These are phyloP conservation scores for Heliocybe sulcata DNA, from an alignment of 1,284 basidiomycete species.

Conservation along the genomic window DNA sequence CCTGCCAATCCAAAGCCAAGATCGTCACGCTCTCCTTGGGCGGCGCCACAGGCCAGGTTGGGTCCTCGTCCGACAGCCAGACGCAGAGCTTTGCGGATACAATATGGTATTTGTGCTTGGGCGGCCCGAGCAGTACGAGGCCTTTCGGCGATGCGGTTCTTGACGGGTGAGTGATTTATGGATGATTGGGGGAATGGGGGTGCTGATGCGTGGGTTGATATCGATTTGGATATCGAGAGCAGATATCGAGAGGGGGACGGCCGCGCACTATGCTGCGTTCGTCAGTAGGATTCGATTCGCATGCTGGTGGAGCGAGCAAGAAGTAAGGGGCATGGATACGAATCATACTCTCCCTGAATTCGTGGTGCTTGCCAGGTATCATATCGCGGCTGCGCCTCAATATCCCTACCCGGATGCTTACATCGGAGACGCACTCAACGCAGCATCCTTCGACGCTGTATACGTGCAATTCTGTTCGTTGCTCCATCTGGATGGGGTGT, in stretches of 20 bases:
- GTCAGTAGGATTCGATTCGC: slow-evolving; percentile 41
- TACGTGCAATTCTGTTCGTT: slow-evolving; percentile 52
- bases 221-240: slow-evolving; percentile 68
- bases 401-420: slow-evolving; percentile 58
- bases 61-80: slow-evolving; percentile 44
- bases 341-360: no score
- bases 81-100: slow-evolving; percentile 45
- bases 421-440: slow-evolving; percentile 41
- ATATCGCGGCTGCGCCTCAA: slow-evolving; percentile 57
- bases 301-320: slow-evolving; percentile 42
- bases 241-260: slow-evolving; percentile 51
- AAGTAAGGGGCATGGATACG: background rate
- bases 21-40: slow-evolving; percentile 58
- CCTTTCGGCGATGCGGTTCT: slow-evolving; percentile 59
- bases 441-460: slow-evolving; percentile 51
- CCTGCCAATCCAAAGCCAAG: slow-evolving; percentile 58
- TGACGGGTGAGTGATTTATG: slow-evolving; percentile 41
- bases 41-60: slow-evolving; percentile 46
- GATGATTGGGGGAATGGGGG: background rate
- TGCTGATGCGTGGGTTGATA: slow-evolving; percentile 22
- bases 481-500: no score
- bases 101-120: slow-evolving; percentile 65
- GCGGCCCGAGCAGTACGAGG: slow-evolving; percentile 43
- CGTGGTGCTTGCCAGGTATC: slow-evolving; percentile 28
- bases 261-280: slow-evolving; percentile 46